Evolutionary conservation across 108 stramenopile species (phyloP).

Genomic region (Skeletonema menzelii): DNA sequence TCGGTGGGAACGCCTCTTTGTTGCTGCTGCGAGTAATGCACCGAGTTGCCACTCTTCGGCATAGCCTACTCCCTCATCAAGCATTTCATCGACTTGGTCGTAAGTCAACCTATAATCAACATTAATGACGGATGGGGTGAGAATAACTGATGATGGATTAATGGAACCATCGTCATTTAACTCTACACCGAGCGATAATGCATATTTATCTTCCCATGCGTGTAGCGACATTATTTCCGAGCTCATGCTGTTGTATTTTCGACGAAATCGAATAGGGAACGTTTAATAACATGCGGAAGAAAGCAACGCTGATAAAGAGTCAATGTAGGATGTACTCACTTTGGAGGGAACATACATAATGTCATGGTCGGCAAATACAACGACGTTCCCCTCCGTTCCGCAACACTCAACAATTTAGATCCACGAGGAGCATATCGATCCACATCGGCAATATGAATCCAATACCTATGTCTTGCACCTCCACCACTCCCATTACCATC

Average conservation of each 20-base stretch:
- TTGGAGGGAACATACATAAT: conserved; percentile 71
- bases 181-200: conserved; percentile 73
- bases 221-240: conserved; percentile 60
- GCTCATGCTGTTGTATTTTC: conserved; percentile 29
- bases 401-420: conserved; percentile 53
- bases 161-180: conserved; percentile 73
- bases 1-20: conserved; percentile 55
- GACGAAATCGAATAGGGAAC: background rate
- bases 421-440: conserved; percentile 69
- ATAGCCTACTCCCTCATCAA: conserved; percentile 72
- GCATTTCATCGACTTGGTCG: conserved; percentile 86
- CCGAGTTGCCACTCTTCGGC: conserved; percentile 87
- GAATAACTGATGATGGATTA: conserved; percentile 48
- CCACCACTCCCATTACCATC: conserved; percentile 6
- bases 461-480: conserved; percentile 40
- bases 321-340: conserved; percentile 29
- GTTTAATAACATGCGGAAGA: background rate
- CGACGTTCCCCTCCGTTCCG: conserved; percentile 62
- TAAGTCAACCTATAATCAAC: conserved; percentile 80
- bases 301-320: background rate
- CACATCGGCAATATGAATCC: conserved; percentile 90
- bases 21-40: conserved; percentile 62
- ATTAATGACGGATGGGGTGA: conserved; percentile 60
- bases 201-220: conserved; percentile 48
- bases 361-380: conserved; percentile 67